These are phyloP conservation scores for Penicillium paneum DNA, from an alignment of 2,329 filamentous ascomycete genomes.

Conservation along the genomic window DNA sequence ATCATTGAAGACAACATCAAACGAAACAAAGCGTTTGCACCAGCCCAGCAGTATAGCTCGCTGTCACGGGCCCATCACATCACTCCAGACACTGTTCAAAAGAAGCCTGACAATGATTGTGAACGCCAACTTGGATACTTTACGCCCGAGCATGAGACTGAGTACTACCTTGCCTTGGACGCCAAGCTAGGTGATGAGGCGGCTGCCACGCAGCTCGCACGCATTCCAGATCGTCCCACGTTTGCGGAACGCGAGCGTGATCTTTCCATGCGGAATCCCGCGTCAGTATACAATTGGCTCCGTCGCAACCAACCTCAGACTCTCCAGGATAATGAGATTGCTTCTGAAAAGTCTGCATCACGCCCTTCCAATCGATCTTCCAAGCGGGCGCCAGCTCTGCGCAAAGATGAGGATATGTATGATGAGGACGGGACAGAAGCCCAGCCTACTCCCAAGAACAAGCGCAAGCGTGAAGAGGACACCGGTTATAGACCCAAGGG, in stretches of 20 bases:
- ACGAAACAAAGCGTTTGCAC: constrained; percentile 39
- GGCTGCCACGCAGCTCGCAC: constrained; percentile 53
- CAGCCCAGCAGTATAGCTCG: constrained; percentile 32
- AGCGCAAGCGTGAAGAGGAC: constrained; percentile 50
- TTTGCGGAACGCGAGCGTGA: constrained; percentile 56
- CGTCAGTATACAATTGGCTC: constrained; percentile 94
- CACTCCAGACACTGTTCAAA: constrained; percentile 11
- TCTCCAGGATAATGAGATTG: constrained; percentile 66
- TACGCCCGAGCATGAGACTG: constrained; percentile 43
- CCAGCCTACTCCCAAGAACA: constrained; percentile 40
- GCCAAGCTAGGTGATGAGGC: constrained; percentile 40
- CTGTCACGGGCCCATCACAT: constrained; percentile 35
- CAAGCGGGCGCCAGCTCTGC: constrained; percentile 40
- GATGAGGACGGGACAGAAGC: constrained; percentile 46
- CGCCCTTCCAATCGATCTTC: constrained; percentile 42
- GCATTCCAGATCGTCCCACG: constrained; percentile 34
- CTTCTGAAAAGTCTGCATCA: constrained; percentile 42
- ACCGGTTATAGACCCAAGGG: constrained; percentile 48
- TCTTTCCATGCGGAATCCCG: constrained; percentile 69
- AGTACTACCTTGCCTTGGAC: constrained; percentile 43
- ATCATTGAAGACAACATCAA: constrained; percentile 40
- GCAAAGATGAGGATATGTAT: constrained; percentile 42
- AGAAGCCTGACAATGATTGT: constrained; percentile 20
- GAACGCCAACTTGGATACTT: constrained; percentile 44
- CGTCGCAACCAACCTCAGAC: constrained; percentile 78